phyloP scores from a whole-genome alignment of 2,329 filamentous ascomycete species.

The Akanthomyces lecanii region DNA sequence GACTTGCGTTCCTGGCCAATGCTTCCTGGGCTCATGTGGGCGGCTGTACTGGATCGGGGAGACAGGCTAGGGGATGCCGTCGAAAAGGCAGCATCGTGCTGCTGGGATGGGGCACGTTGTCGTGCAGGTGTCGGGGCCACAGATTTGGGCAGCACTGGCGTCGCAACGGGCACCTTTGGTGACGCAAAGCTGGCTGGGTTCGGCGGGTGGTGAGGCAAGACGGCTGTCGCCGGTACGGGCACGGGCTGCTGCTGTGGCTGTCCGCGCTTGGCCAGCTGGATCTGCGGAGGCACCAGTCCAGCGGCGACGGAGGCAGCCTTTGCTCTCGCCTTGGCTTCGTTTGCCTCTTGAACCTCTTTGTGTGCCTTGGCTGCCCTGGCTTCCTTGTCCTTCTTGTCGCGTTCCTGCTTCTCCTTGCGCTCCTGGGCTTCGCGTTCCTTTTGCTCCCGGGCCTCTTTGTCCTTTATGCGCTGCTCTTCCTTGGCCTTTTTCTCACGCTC shows the following conservation, averaged over 20 bases:
- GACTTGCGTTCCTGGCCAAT: constrained; percentile 61
- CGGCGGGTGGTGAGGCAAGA: constrained; percentile 56
- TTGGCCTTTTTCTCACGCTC: constrained; percentile 78
- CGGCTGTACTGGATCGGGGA: constrained; percentile 57
- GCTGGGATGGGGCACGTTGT: constrained; percentile 63
- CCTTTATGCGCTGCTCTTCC: constrained; percentile 75
- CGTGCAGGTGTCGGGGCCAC: constrained; percentile 69
- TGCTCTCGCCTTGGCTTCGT: constrained; percentile 56
- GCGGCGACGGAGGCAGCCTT: constrained; percentile 60
- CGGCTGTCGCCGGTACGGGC: constrained; percentile 37
- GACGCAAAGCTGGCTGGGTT: constrained; percentile 62
- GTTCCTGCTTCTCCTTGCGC: constrained; percentile 56
- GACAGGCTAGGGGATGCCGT: constrained; percentile 63
- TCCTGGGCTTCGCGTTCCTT: constrained; percentile 66
- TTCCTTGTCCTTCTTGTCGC: constrained; percentile 59
- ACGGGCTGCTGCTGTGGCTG: constrained; percentile 33
- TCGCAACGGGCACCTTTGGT: constrained; percentile 73
- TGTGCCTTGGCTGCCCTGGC: constrained; percentile 54
- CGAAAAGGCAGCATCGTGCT: constrained; percentile 67
- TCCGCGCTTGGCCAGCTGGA: constrained; percentile 27
- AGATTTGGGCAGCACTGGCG: constrained; percentile 72
- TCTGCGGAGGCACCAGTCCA: constrained; percentile 10
- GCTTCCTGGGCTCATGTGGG: constrained; percentile 61
- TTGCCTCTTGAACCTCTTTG: constrained; percentile 50
- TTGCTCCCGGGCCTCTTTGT: constrained; percentile 71